Conservation (phyloP, 1,139 yeast genomes). For the Tardiomyces digboiensis region DNA sequence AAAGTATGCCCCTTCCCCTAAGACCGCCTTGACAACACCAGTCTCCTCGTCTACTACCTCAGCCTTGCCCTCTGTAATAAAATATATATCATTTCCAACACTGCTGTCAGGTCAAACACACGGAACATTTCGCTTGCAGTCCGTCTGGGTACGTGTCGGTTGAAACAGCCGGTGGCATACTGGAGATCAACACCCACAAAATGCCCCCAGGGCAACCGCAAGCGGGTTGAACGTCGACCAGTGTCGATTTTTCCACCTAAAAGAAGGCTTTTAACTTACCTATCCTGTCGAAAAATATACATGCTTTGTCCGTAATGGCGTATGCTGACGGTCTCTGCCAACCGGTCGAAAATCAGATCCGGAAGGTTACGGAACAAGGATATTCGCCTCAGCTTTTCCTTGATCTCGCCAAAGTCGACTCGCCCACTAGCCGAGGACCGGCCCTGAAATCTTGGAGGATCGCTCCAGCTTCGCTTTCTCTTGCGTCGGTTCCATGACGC, state of each 20-base stretch:
- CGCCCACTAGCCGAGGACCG: not conserved
- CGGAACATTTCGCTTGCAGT: too few relatives aligned
- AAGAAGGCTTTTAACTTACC: too few relatives aligned
- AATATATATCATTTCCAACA: slow-evolving; percentile 51
- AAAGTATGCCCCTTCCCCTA: slow-evolving; percentile 55
- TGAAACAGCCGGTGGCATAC: too few relatives aligned
- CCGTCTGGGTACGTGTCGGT: too few relatives aligned
- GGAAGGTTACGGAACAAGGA: slow-evolving; percentile 54
- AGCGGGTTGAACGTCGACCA: not conserved
- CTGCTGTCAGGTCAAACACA: too few relatives aligned
- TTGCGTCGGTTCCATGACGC: not conserved
- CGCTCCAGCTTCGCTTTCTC: not conserved
- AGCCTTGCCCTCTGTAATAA: slow-evolving; percentile 58
- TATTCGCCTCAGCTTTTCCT: slow-evolving; percentile 21
- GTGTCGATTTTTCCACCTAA: not conserved
- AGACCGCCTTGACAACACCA: slow-evolving; percentile 41
- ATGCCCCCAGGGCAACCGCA: not conserved
- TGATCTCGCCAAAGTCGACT: not conserved
- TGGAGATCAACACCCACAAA: too few relatives aligned
- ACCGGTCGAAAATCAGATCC: slow-evolving; percentile 45
- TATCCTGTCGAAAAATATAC: not conserved
- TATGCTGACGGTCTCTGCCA: slow-evolving; percentile 57
- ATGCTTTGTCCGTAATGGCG: not conserved
- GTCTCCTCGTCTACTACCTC: slow-evolving; percentile 46
- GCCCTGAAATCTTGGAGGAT: too few relatives aligned